Percentiles rank a stretch among this genome's conserved stretches.
Evolutionary conservation across 305 asterid species (phyloP).

Genomic region (Fraxinus xanthoxyloides): DNA sequence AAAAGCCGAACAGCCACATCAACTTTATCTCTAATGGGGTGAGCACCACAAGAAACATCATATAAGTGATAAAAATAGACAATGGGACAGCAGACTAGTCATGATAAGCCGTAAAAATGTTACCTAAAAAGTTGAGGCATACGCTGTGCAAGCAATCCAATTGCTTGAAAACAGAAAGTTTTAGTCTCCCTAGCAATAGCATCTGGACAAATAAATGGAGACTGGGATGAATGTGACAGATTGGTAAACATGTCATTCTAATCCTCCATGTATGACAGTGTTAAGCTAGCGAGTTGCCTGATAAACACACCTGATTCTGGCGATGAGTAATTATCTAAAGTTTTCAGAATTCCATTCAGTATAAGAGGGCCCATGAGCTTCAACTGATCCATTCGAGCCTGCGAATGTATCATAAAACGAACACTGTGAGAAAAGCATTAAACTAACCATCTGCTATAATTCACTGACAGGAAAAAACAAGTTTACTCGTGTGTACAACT

Average conservation of each 20-base stretch:
- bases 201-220: constrained; percentile 51
- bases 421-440: constrained; percentile 12
- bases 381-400: constrained; percentile 86
- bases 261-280: constrained; percentile 12
- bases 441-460: constrained; percentile 16
- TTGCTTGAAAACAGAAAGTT: constrained; percentile 88
- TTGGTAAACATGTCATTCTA: constrained; percentile 12
- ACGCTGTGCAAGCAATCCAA: constrained; percentile 92
- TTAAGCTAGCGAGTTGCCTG: constrained; percentile 24
- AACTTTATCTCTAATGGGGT: constrained; percentile 59
- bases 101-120: constrained; percentile 15
- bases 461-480: constrained; percentile 8
- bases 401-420: constrained; percentile 25
- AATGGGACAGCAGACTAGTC: constrained; percentile 15
- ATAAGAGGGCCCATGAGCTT: constrained; percentile 95
- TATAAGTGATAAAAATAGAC: constrained; percentile 13
- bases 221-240: constrained; percentile 22
- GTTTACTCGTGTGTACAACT: not conserved
- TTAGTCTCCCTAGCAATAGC: constrained; percentile 69
- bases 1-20: constrained; percentile 92
- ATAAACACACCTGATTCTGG: constrained; percentile 62
- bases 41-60: constrained; percentile 21
- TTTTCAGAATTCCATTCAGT: constrained; percentile 71
- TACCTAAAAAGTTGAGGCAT: constrained; percentile 98
- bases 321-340: constrained; percentile 67